Conservation (phyloP, 192 early-diverging fungal species). For the Gigaspora rosea region DNA sequence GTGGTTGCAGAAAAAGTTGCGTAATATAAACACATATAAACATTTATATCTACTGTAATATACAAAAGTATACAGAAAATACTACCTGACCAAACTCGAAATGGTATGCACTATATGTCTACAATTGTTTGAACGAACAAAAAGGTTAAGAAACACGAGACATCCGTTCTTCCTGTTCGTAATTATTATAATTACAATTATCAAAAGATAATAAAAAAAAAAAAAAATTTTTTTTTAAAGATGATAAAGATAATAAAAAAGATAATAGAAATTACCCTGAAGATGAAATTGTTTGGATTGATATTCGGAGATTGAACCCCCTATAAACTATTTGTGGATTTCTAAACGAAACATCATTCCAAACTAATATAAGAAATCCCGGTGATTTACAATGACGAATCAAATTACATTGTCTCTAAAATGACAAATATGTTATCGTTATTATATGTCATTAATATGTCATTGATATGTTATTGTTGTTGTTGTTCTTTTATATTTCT, state of each 20-base stretch:
- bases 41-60: too few species aligned
- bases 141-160: not conserved
- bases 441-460: too few species aligned
- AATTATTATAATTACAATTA: too few species aligned
- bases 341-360: not conserved
- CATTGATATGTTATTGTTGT: too few species aligned
- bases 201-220: too few species aligned
- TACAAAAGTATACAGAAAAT: too few species aligned
- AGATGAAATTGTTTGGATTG: too few species aligned
- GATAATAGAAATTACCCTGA: too few species aligned
- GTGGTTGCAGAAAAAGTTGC: slow-evolving; percentile 13
- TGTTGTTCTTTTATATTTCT: too few species aligned
- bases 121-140: not conserved
- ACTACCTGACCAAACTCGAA: too few species aligned
- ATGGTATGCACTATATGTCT: not conserved
- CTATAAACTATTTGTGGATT: slow-evolving; percentile 12
- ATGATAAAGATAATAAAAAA: not conserved
- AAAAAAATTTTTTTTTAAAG: not conserved
- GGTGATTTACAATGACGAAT: not conserved
- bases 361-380: not conserved
- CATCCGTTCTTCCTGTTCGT: not conserved
- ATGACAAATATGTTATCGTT: too few species aligned
- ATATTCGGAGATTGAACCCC: not conserved
- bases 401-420: not conserved
- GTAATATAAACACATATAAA: too few species aligned